A percentile compares a stretch with the other conserved stretches of the same genome.
These are phyloP conservation scores for Mycocentrospora acerina DNA, from an alignment of 2,329 filamentous ascomycete species.

Conservation along the genomic window DNA sequence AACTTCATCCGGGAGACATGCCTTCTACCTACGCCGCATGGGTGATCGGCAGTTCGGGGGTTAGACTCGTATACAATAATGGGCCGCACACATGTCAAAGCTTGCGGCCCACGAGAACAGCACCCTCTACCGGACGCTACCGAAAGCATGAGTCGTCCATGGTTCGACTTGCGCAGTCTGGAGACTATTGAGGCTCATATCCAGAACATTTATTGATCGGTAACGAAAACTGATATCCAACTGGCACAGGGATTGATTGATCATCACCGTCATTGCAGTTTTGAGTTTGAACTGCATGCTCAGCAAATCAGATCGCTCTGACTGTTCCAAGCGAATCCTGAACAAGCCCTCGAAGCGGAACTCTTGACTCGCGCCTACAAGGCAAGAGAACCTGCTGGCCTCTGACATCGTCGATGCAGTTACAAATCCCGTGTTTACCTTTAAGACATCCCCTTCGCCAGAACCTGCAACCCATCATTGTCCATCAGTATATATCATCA, in stretches of 20 bases:
- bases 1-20: no score
- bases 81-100: conserved; percentile 7
- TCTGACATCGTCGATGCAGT: conserved; percentile 29
- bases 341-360: conserved; percentile 14
- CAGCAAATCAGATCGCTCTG: conserved; percentile 20
- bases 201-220: conserved; percentile 11
- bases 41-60: no score
- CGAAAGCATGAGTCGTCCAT: conserved; percentile 23
- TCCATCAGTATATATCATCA: not conserved
- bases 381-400: conserved; percentile 12
- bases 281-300: conserved; percentile 21
- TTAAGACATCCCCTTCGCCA: conserved; percentile 6
- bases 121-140: conserved; percentile 18
- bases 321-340: conserved; percentile 22
- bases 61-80: no score
- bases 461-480: conserved; percentile 7
- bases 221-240: conserved; percentile 14
- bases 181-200: conserved; percentile 6
- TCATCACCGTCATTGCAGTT: conserved; percentile 21
- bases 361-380: conserved; percentile 15
- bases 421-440: conserved; percentile 15
- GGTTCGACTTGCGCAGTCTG: conserved; percentile 20
- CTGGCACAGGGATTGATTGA: conserved; percentile 13
- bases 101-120: conserved; percentile 13
- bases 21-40: no score